Evolutionary conservation across 2,329 filamentous ascomycete genomes (phyloP).

Genomic region (Ophiocordyceps unilateralis): DNA sequence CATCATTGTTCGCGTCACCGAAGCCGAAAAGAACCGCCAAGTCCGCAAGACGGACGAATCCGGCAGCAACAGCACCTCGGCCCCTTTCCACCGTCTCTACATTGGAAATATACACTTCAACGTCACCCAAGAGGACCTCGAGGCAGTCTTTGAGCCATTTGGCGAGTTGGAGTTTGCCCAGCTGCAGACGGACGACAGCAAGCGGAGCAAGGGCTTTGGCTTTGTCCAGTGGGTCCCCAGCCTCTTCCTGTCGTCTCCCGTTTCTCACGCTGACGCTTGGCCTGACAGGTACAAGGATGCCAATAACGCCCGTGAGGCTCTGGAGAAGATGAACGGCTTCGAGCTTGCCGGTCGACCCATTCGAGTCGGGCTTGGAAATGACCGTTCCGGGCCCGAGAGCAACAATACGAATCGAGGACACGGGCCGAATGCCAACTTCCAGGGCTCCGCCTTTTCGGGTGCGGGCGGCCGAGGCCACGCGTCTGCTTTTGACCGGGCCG

Average conservation of each 20-base stretch:
- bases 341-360: conserved; percentile 94
- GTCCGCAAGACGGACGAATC: conserved; percentile 63
- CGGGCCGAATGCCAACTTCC: conserved; percentile 55
- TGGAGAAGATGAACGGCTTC: conserved; percentile 99
- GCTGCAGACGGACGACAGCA: conserved; percentile 86
- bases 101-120: conserved; percentile 99
- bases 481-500: conserved; percentile 80
- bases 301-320: conserved; percentile 75
- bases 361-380: conserved; percentile 95
- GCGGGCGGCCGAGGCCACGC: conserved; percentile 71
- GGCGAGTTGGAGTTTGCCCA: conserved; percentile 96
- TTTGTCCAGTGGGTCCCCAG: conserved; percentile 98
- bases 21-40: conserved; percentile 98
- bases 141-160: conserved; percentile 94
- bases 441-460: conserved; percentile 84
- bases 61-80: conserved; percentile 59
- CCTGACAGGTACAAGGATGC: conserved; percentile 65
- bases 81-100: conserved; percentile 94
- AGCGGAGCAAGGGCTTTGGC: conserved; percentile 84
- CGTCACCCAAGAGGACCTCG: conserved; percentile 88
- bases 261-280: background rate
- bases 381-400: conserved; percentile 98
- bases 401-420: conserved; percentile 83
- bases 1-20: conserved; percentile 94
- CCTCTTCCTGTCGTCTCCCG: background rate